Conservation (phyloP, 768 basidiomycete species). For the Lentinus brumalis region DNA sequence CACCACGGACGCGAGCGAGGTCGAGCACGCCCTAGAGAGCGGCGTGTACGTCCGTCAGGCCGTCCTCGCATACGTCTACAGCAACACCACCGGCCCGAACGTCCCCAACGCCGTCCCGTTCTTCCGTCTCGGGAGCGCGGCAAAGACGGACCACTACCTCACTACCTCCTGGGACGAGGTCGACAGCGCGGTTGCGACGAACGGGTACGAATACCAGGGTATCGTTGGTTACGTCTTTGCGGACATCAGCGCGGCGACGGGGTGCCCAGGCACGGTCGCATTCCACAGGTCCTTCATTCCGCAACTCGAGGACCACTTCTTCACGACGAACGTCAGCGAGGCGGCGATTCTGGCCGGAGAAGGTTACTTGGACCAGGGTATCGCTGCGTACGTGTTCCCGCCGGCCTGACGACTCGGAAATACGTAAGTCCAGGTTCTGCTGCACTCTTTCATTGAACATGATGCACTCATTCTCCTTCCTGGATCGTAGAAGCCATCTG, state of each 20-base stretch:
- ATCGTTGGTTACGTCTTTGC: neutral
- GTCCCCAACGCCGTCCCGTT: neutral
- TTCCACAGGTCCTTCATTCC: neutral
- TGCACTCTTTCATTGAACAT: too few relatives aligned
- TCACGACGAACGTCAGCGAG: neutral
- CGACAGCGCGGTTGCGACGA: neutral
- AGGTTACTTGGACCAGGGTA: neutral
- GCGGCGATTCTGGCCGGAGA: too few relatives aligned
- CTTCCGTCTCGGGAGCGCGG: neutral
- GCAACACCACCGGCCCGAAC: neutral
- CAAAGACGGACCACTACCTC: neutral
- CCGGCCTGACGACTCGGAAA: too few relatives aligned
- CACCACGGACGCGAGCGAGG: neutral
- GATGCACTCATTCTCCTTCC: too few relatives aligned
- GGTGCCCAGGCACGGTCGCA: neutral
- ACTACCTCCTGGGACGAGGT: slow-evolving; percentile 3
- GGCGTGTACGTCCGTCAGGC: slow-evolving; percentile 1
- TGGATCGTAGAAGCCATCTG: too few relatives aligned
- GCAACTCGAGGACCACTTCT: neutral
- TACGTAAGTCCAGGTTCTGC: too few relatives aligned
- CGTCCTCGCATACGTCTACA: slow-evolving; percentile 1
- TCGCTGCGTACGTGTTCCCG: slow-evolving; percentile 5
- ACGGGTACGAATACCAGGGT: slow-evolving; percentile 1
- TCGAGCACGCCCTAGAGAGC: neutral
- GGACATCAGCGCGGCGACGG: neutral